These are phyloP conservation scores for Scytalidium sp. DNA, from an alignment of 2,329 filamentous ascomycete species.

Conservation along the genomic window DNA sequence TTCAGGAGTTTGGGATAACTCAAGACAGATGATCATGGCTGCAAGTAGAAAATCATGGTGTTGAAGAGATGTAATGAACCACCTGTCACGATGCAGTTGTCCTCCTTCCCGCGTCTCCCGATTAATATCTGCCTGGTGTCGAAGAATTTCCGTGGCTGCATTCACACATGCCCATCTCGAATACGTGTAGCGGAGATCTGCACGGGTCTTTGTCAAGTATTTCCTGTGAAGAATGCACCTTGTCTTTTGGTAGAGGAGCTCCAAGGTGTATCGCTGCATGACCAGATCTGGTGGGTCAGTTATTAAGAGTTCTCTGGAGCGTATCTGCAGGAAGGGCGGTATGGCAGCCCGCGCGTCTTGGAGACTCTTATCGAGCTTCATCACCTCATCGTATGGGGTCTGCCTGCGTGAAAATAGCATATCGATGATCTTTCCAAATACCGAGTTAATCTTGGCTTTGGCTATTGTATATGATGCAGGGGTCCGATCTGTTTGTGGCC, in stretches of 20 bases:
- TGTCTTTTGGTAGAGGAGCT: conserved; percentile 19
- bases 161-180: conserved; percentile 51
- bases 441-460: conserved; percentile 44
- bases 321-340: conserved; percentile 38
- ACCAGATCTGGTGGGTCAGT: conserved; percentile 9
- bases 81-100: conserved; percentile 10
- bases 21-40: conserved; percentile 21
- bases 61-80: conserved; percentile 17
- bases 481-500: conserved; percentile 55
- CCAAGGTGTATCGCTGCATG: conserved; percentile 11
- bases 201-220: conserved; percentile 31
- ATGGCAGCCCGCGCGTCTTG: conserved; percentile 40
- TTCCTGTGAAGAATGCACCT: conserved; percentile 20
- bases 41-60: conserved; percentile 22
- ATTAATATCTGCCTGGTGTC: conserved; percentile 36
- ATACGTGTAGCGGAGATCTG: conserved; percentile 46
- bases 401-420: conserved; percentile 46
- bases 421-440: conserved; percentile 50
- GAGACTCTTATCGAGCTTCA: conserved; percentile 44
- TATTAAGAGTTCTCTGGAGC: conserved; percentile 4
- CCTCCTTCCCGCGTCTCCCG: conserved; percentile 8
- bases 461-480: conserved; percentile 49
- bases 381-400: conserved; percentile 47
- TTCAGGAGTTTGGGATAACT: conserved; percentile 16
- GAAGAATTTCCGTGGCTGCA: conserved; percentile 44